Base-by-base conservation (phyloP, 2,329 filamentous ascomycete genomes). In the Diplocarpon mali region DNA sequence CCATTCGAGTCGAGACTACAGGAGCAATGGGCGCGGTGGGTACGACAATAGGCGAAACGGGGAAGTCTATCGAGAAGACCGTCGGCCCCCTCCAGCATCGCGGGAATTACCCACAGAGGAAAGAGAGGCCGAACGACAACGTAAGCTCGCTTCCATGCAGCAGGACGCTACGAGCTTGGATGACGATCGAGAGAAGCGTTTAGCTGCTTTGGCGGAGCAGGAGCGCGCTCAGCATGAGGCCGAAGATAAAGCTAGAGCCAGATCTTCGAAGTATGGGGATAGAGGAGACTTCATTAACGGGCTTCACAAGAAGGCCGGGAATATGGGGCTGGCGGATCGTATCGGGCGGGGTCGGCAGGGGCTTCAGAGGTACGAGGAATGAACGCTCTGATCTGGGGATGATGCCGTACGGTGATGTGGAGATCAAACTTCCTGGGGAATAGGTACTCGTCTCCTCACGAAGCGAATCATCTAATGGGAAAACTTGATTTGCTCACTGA, bases 91-190 rank as follows among this genome's bases (percentile, higher is more conserved):
- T 47, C 48, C 29, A 47, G 20, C 43, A 48, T 38, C 54, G 45
- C 46, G 46, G 10, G 50, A 53, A 38, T 44, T 45, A 46, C 43
- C 42, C 46, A 28, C 50, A 43, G 51, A 55, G 13, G 62, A 64
- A 3, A 62, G 60, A 6, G 72, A 72, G 15, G 73, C 76, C 16
- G 78, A 83, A 50, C 70, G 72, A n/a, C 77, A 78, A 11, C 72
- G 73, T 17, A 85, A 78, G 60, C 65, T 87, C 14, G 82, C 79
- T 13, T 80, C 78, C 8, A 87, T 88, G 83, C 81, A 85, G 60
- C 72, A 73, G 14, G 80, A 78, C 24, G 83, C 83, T 4, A 72
- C 70, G 1, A 76, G 82, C 10, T 68, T 93, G 38, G 84, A 90
- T 55, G 60, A 69, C n/a, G 79, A 83, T 53, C 78, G 87, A 28